Evolutionary conservation across 345 rosid species (phyloP), one percentile per base, ranked within the genome.

Genomic region (Passiflora organensis): DNA sequence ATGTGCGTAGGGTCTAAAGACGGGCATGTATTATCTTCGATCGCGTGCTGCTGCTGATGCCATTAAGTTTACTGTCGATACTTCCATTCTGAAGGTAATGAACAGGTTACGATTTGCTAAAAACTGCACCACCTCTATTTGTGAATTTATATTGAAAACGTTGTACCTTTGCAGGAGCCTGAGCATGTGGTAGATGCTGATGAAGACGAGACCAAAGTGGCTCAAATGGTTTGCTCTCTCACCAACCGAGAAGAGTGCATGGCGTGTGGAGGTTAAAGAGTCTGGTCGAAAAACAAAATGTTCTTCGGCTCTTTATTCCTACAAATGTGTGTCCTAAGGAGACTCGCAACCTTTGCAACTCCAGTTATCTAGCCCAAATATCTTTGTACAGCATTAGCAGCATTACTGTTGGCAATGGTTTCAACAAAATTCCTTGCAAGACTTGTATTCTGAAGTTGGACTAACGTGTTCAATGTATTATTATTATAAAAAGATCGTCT

Each of bases 21-120:
- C 95, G 0, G 95, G 97, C 36, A 91, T 91, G 97, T 91, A 91
- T 38, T 83, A 91, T 73, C 69, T 91, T 53, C 66, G 97, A 39
- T 70, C 95, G n/a, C 87, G 89, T 17, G 97, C 95, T 44, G 96
- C 96, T 15, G 95, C 97, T 9, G 97, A 91, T 76, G 95, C 97
- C 8, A 91, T 91, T 53, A 82, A 87, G 78, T 87, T 91, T 76
- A 87, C 97, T 1, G 95, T 91, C 5, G 96, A 91, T 49, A 78
- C 89, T 51, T 55, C 87, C 18, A 51, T 71, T 66, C 75, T 82
- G 6, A 77, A 82, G 21, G 37, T 36, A 42, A 22, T 17, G 20
- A 10, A 16, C 24, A 18, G 9, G 12, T n/a, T 46, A 46, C 13
- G 11, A n/a, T 18, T 18, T 13, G 20, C 4, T 20, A 1, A 17